Base-by-base conservation (phyloP, 2,329 filamentous ascomycete genomes). In the Diaporthe sp. region DNA sequence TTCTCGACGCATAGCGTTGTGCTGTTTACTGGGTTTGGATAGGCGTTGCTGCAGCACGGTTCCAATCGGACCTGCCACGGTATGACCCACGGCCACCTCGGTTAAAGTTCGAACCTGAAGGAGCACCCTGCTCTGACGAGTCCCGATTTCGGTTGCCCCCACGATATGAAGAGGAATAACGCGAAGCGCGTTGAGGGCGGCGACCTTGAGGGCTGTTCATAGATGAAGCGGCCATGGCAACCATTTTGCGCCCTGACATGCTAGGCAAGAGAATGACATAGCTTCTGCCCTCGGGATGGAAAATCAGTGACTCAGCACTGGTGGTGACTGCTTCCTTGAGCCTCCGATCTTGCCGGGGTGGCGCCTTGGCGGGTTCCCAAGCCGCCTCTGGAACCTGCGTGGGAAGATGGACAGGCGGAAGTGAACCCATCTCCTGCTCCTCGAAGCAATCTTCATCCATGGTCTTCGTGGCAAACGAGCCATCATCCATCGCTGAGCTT, bases 391-490 rank as follows among this genome's bases (percentile, higher is more conserved):
- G 92, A 6, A 89, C 88, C 74, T 88, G 88, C 62, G 88, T 87
- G 10, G 94, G 94, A n/a, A 95, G 85, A 73, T 89, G 90, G 34
- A 95, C 91, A 31, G 90, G 88, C 0, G 94, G 94, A n/a, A 95
- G 84, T 10, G 94, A 95, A 4, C 94, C 94, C 86, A 94, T 94
- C 82, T 95, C 93, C 80, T 94, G 93, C 80, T 95, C 93, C 81
- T 95, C 94, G 78, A 96, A 96, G 78, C 94, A 94, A 77, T 94
- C 92, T 77, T 95, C 94, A 8, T 94, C 93, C 84, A 95, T 93
- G 65, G 91, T 91, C 80, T 93, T 94, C 5, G 91, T 92, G 22
- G 87, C 87, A 28, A 89, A 81, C 42, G 87, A 86, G 65, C 85
- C 86, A 39, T 82, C 81, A 25, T 80, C 85, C 7, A 67, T 80